Base-by-base conservation (phyloP, 75 land plant genomes). In the Cryptomeria japonica region DNA sequence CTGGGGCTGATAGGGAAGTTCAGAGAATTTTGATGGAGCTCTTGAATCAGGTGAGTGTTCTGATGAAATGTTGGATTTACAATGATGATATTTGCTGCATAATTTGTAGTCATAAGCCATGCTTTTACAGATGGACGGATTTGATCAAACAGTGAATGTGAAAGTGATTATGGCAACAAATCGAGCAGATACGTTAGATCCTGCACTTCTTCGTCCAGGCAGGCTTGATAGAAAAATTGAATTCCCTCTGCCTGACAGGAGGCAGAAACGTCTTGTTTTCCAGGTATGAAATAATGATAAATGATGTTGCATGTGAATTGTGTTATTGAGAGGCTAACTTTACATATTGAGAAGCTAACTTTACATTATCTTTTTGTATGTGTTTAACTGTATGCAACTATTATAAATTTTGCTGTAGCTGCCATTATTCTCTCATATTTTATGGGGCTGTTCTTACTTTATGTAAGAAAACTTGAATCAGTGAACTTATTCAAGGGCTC, bases 131-230 rank as follows among this genome's bases (percentile, higher is more conserved):
- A 96, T 96, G 98, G 98, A 96, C 90, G 98, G 98, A 44, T 44
- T 44, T 25, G 98, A 96, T 83, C 98, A 96, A 88, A 96, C 96
- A 19, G 98, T 96, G 58, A 96, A 96, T 91, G 98, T 95, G 16
- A 95, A 96, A 91, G 98, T 96, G 44, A 96, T 96, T 32, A 96
- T 96, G 96, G 98, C 96, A 76, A 96, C 98, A 1, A 96, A 96
- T 88, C 85, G 96, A 46, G 98, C 95, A 15, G 98, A 96, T 85
- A 95, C 98, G 56, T 84, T 96, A 55, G 98, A 96, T 64, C 98
- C 96, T 31, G 96, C n/a, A n/a, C 94, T 96, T 42, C 89, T 96
- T 0, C 94, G 98, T 61, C 98, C 97, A 51, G 97, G 98, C 22
- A 89, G 97, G 80, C 95, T 96, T 53, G 98, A 96, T 85, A 86